Evolutionary conservation across 768 basidiomycete genomes (phyloP), one percentile per base, ranked within the genome.

Genomic region (Pleurotus eryngii): DNA sequence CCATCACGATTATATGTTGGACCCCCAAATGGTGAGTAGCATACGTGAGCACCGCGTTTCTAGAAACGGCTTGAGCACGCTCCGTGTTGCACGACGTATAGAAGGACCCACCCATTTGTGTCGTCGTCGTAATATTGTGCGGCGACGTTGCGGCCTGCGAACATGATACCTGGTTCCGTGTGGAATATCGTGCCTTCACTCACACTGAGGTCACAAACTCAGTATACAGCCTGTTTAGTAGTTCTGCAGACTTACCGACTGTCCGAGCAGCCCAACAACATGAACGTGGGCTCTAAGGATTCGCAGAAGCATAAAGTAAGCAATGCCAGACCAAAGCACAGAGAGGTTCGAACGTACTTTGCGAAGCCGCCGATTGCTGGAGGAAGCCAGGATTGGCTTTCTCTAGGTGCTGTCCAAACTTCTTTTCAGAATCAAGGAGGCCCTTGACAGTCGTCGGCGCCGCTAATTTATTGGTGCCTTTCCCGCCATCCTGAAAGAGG

Each of bases 1-100:
- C 67, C 61, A 66, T 65, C 3, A 66, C 60, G 11, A 68, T 60
- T 27, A 66, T 57, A 51, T 68, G 65, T 37, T 58, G 62, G 39
- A 68, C 62, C 12, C 60, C 56, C 2, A 65, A 58, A 17, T 57
- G 57, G 3, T 60, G 49, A 0, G 64, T 60, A 5, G 60, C 63
- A 39, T 62, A 68, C 4, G 62, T 46, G 24, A 68, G 54, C 15
- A 64, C 62, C 5, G 67, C 57, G 35, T 63, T 59, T 11, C 67
- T 68, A 18, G 8, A 46, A 4, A 40, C 12, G 56, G 18, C 6
- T 12, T 24, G 14, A n/a, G n/a, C 20, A 22, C 30, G 15, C 17
- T 30, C 30, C 39, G 11, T 18, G 24, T n/a, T 38, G 35, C 20
- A n/a, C 14, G 35, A 20, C 5, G 1, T 40, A 14, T 11, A 26